Evolutionary conservation across 2,329 filamentous ascomycete genomes (phyloP).

Genomic region (Verticillium tricorpus): DNA sequence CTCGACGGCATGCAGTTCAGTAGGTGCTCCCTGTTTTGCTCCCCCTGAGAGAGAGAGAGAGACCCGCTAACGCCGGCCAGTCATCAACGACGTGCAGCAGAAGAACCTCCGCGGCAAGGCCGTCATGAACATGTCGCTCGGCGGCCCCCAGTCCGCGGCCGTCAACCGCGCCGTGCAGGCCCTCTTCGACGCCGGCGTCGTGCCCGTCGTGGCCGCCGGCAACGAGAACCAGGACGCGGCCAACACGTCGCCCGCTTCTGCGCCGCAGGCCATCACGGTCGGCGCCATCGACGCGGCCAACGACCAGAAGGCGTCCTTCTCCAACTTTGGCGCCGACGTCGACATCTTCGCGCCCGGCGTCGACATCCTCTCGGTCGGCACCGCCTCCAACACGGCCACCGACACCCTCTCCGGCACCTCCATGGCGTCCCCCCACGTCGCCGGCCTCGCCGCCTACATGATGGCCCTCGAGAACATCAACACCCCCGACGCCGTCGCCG

Average conservation of each 20-base stretch:
- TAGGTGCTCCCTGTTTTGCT: slow-evolving; percentile 14
- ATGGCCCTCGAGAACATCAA: slow-evolving; percentile 51
- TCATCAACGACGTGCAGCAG: slow-evolving; percentile 39
- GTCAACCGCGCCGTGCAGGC: slow-evolving; percentile 52
- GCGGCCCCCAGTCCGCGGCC: slow-evolving; percentile 41
- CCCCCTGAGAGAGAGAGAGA: background rate
- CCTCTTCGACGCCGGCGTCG: slow-evolving; percentile 44
- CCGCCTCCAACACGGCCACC: slow-evolving; percentile 40
- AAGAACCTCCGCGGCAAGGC: slow-evolving; percentile 43
- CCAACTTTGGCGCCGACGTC: slow-evolving; percentile 52
- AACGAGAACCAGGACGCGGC: slow-evolving; percentile 51
- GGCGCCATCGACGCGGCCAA: slow-evolving; percentile 50
- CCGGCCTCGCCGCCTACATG: slow-evolving; percentile 64
- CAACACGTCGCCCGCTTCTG: slow-evolving; percentile 50
- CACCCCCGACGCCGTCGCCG: slow-evolving; percentile 36
- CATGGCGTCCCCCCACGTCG: slow-evolving; percentile 65
- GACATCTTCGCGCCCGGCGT: slow-evolving; percentile 55
- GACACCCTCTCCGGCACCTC: slow-evolving; percentile 48
- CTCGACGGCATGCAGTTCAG: slow-evolving; percentile 55
- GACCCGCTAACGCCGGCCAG: slow-evolving; percentile 12
- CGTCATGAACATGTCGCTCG: slow-evolving; percentile 62
- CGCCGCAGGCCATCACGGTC: slow-evolving; percentile 53
- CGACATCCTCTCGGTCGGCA: slow-evolving; percentile 47
- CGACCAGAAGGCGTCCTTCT: slow-evolving; percentile 48
- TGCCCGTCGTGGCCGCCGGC: slow-evolving; percentile 56